These are phyloP conservation scores for Globisporangium uncinulatum DNA, from an alignment of 352 stramenopile species.

Conservation along the genomic window DNA sequence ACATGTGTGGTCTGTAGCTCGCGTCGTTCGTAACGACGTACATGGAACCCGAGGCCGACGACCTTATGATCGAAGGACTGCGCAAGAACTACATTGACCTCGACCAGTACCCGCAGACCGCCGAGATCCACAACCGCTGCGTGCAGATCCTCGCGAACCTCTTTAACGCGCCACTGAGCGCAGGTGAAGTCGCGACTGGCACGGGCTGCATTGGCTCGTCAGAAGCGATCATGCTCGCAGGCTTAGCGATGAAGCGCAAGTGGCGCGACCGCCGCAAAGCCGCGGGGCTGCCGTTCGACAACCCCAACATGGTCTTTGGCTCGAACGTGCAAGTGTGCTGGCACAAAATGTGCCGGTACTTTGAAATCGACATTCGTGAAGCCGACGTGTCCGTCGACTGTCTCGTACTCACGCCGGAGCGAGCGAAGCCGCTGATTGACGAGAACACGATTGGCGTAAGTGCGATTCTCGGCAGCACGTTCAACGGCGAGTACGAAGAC, in stretches of 20 bases:
- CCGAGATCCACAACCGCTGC: slow-evolving; percentile 91
- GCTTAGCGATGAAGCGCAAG: slow-evolving; percentile 88
- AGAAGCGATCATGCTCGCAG: slow-evolving; percentile 89
- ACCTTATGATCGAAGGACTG: slow-evolving; percentile 85
- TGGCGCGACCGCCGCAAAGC: slow-evolving; percentile 86
- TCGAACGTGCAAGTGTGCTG: slow-evolving; percentile 91
- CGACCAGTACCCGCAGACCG: slow-evolving; percentile 91
- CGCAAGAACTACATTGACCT: slow-evolving; percentile 93
- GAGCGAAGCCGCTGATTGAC: slow-evolving; percentile 70
- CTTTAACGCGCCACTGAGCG: slow-evolving; percentile 73
- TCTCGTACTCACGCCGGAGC: slow-evolving; percentile 82
- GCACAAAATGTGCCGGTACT: slow-evolving; percentile 95
- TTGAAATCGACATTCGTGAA: slow-evolving; percentile 90
- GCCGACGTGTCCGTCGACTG: slow-evolving; percentile 81
- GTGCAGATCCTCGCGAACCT: slow-evolving; percentile 91
- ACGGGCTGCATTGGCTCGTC: slow-evolving; percentile 91
- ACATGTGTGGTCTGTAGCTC: slow-evolving; percentile 24
- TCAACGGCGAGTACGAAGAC: slow-evolving; percentile 92
- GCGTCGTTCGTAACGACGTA: slow-evolving; percentile 91
- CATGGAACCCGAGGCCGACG: slow-evolving; percentile 89
- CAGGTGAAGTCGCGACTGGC: slow-evolving; percentile 57
- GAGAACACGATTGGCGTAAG: slow-evolving; percentile 92
- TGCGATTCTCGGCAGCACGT: slow-evolving; percentile 90
- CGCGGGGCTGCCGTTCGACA: slow-evolving; percentile 70
- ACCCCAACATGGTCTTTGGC: slow-evolving; percentile 91